Evolutionary conservation across 305 asterid species (phyloP), one percentile per base, ranked within the genome.

Genomic region (Fraxinus velutina): DNA sequence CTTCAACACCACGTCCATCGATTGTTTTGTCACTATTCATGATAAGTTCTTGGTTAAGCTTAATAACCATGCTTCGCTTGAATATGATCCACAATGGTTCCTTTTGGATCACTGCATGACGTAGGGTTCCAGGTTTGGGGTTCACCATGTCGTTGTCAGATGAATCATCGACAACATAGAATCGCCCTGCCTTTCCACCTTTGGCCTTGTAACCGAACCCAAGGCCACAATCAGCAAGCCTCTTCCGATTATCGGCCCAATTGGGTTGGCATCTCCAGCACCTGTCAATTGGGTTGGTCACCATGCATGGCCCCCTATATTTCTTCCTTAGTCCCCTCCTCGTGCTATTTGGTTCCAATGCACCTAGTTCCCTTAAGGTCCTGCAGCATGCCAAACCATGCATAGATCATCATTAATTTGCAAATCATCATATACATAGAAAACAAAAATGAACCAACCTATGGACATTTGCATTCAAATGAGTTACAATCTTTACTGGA

Each of bases 11-110:
- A 0, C 97, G 97, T 4, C 79, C 97, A 24, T 92, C 97, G 83
- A 92, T 91, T 34, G 97, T 91, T 89, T 91, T 92, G 77, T 92
- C 90, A 21, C 95, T 39, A 32, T 39, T 57, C 85, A 92, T 60
- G 57, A 92, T 86, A 27, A 92, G 79, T 71, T 92, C 97, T 66
- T 92, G 93, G 2, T 55, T 55, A 24, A 92, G 90, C 68, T 85
- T 78, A 84, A 92, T 92, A 76, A 81, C 66, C 95, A 92, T 92
- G 87, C 71, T 60, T 1, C 78, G 75, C 1, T 66, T 73, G 90
- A 92, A 92, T 68, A 85, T 85, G 89, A 92, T 92, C 97, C 97
- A 92, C 73, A 91, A n/a, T 1, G 95, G 93, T 78, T 81, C 90
- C 83, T 78, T 87, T n/a, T 90, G 95, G 84, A 89, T 91, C 76